Base-by-base conservation (phyloP, 345 rosid species). In the Pistacia vera region DNA sequence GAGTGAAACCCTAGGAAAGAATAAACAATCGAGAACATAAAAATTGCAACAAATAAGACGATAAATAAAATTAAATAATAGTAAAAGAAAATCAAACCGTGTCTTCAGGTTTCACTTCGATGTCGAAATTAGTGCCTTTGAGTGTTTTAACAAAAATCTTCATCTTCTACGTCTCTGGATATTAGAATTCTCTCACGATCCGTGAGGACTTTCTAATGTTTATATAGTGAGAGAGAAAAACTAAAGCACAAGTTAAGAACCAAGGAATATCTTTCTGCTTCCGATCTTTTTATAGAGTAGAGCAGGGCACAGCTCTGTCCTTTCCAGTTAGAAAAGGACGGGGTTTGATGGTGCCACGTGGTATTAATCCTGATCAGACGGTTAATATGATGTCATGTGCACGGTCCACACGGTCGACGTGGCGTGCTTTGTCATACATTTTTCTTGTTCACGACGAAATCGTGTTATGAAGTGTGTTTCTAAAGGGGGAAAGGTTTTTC, bases 101-200 rank as follows among this genome's bases (percentile, higher is more conserved):
- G 74, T 92, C 94, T 57, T 83, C 75, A 4, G 94, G 90, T 22
- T 84, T 83, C 7, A 92, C 97, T 81, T 92, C 88, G 86, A 92
- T 76, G 57, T 90, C 90, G 87, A 92, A 92, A 82, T 80, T 72
- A 46, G 89, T 81, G 18, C 94, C 94, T 78, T 87, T 92, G 86
- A 92, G 90, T 67, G 94, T 90, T 85, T 90, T 92, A 4, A 92
- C 87, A 69, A 83, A 88, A 85, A 90, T 74, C 93, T 87, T 92
- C 94, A 92, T 92, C 88, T 81, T 87, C 70, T 55, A 18, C 38
- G 63, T 70, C 63, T 56, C 52, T 12, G 14, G 16, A 71, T 22
- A 41, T 41, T 1, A 41, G 46, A 41, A 41, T 71, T 59, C 55
- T 41, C 52, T 5, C n/a, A 51, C 56, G 75, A 58, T 71, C 75